Conservation (phyloP, 1,284 basidiomycete species). For the Flammula alnicola region DNA sequence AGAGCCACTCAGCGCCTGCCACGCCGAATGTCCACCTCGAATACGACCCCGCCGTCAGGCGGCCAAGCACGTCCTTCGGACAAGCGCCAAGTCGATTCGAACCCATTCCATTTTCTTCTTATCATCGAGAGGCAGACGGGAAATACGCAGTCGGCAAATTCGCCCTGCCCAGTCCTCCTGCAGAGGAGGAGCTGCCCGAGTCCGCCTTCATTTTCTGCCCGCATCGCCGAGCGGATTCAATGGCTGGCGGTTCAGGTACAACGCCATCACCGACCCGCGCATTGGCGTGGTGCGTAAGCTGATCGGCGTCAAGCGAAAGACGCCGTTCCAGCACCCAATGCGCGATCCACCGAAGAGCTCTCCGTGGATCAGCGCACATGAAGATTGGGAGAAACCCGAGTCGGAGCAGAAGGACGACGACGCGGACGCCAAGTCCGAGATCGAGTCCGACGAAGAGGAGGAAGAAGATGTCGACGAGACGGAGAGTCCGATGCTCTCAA, state of each 20-base stretch:
- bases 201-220: constrained; percentile 5
- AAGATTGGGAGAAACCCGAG: constrained; percentile 34
- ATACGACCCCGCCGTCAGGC: constrained; percentile 18
- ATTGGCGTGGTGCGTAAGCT: constrained; percentile 66
- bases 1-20: constrained; percentile 37
- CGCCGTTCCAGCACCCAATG: constrained; percentile 23
- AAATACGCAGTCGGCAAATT: constrained; percentile 81
- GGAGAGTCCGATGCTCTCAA: constrained; percentile 46
- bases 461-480: constrained; percentile 38
- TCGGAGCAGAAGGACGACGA: constrained; percentile 23
- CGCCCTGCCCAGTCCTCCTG: constrained; percentile 33
- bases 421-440: constrained; percentile 41
- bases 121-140: constrained; percentile 62
- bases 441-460: constrained; percentile 39
- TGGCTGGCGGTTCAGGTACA: constrained; percentile 57
- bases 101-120: constrained; percentile 69
- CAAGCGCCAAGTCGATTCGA: constrained; percentile 51
- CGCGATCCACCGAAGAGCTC: constrained; percentile 31
- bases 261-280: constrained; percentile 66
- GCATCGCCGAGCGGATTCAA: constrained; percentile 11
- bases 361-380: constrained; percentile 36
- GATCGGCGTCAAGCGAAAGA: constrained; percentile 68
- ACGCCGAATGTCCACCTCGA: constrained; percentile 58
- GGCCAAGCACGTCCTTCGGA: constrained; percentile 10
- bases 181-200: constrained; percentile 2